Conservation (phyloP, 257 asterid species). For the Solanum lycopersicoides region DNA sequence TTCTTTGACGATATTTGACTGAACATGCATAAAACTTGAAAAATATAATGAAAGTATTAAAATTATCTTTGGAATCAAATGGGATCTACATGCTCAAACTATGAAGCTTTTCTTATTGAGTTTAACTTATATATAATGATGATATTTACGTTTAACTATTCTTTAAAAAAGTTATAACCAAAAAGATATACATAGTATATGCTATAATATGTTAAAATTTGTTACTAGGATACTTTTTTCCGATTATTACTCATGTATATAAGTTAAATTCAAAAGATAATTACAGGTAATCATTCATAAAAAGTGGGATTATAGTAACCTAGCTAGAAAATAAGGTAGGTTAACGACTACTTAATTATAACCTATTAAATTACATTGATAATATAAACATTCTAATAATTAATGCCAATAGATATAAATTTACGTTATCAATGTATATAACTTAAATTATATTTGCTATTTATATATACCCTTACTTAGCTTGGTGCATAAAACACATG, state of each 20-base stretch:
- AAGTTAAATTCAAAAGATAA: neutral
- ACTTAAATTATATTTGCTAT: neutral
- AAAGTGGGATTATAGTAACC: neutral
- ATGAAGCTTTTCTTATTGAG: neutral
- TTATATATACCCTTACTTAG: neutral
- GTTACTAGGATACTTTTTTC: neutral
- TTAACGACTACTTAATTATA: neutral
- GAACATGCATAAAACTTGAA: too few relatives aligned
- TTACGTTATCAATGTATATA: neutral
- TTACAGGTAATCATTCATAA: neutral
- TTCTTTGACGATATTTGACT: neutral
- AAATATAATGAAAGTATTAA: rapidly evolving
- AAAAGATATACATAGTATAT: neutral
- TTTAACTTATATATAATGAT: neutral
- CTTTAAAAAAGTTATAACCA: neutral
- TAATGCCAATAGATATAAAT: neutral
- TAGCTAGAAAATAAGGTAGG: neutral
- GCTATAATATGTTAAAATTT: neutral
- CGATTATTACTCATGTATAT: neutral
- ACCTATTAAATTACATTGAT: neutral
- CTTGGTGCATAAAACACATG: neutral
- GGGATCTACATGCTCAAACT: neutral
- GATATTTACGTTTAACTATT: neutral
- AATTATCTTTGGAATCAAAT: neutral
- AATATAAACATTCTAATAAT: neutral